Conservation (phyloP, 192 early-diverging fungal species). For the Coemansia sp. region DNA sequence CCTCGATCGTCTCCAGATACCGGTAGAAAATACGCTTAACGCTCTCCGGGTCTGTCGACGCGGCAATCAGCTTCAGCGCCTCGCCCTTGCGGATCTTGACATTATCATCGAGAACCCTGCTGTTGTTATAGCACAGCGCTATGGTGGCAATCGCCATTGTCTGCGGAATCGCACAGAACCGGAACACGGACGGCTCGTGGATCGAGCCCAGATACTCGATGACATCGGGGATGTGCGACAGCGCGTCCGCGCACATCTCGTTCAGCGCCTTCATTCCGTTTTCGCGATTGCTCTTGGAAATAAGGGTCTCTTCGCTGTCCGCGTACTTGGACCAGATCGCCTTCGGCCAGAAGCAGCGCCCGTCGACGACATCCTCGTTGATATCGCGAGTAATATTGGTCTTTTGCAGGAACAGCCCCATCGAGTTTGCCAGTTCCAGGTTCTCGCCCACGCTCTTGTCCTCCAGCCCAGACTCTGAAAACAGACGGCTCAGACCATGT, state of each 20-base stretch:
- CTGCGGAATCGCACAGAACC: constrained; percentile 98
- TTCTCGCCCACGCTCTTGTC: constrained; percentile 52
- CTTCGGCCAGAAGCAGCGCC: constrained; percentile 94
- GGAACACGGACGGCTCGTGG: constrained; percentile 77
- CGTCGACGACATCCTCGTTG: constrained; percentile 83
- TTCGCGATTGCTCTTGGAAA: constrained; percentile 64
- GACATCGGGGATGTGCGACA: constrained; percentile 80
- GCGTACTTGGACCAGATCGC: constrained; percentile 88
- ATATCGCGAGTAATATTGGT: constrained; percentile 97
- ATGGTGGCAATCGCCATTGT: constrained; percentile 97
- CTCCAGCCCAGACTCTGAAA: constrained; percentile 83
- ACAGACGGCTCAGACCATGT: constrained; percentile 86
- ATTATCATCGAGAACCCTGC: constrained; percentile 68
- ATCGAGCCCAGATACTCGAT: constrained; percentile 81
- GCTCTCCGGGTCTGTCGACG: constrained; percentile 54
- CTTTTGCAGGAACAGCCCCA: constrained; percentile 99
- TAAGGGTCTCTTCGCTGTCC: constrained; percentile 66
- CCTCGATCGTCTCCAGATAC: constrained; percentile 61
- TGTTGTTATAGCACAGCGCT: constrained; percentile 82
- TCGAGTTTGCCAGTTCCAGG: constrained; percentile 73
- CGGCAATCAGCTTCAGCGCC: constrained; percentile 67
- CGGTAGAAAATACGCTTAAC: constrained; percentile 65
- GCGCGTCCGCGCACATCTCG: constrained; percentile 81
- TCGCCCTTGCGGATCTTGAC: constrained; percentile 94
- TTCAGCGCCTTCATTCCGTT: constrained; percentile 78